Conservation (phyloP, 176 grass and related monocot species). For the Oryza coarctata region DNA sequence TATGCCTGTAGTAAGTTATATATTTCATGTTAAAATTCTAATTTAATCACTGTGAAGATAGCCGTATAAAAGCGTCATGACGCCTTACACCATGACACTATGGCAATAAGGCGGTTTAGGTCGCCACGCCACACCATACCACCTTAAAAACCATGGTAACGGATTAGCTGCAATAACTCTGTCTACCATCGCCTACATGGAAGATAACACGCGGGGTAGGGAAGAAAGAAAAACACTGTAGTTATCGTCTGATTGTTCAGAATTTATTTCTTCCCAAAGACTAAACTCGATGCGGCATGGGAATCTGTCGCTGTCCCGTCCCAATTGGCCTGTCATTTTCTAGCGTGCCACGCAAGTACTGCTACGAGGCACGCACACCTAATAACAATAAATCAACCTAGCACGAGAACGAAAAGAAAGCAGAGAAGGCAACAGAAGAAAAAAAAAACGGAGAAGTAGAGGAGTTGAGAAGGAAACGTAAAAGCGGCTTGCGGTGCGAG, state of each 20-base stretch:
- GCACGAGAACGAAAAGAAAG: neutral
- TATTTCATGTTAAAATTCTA: no score
- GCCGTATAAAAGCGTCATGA: no score
- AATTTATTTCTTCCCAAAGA: neutral
- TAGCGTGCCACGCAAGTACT: conserved; percentile 11
- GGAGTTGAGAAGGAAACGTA: neutral
- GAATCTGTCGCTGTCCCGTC: conserved; percentile 21
- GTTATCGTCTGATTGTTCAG: neutral
- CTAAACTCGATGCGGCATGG: neutral
- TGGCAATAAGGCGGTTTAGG: no score
- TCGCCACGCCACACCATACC: no score
- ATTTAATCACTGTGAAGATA: no score
- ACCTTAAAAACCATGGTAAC: no score
- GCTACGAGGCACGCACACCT: neutral
- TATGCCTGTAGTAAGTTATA: no score
- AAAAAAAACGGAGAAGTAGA: neutral
- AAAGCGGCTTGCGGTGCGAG: neutral
- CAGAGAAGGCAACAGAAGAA: no score
- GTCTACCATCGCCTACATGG: neutral
- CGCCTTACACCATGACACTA: no score
- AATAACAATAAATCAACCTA: neutral
- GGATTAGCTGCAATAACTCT: no score
- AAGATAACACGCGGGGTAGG: neutral
- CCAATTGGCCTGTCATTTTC: conserved; percentile 23
- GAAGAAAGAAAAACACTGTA: neutral